Evolutionary conservation across 2,329 filamentous ascomycete genomes (phyloP).

Genomic region (Alternaria metachromatica): DNA sequence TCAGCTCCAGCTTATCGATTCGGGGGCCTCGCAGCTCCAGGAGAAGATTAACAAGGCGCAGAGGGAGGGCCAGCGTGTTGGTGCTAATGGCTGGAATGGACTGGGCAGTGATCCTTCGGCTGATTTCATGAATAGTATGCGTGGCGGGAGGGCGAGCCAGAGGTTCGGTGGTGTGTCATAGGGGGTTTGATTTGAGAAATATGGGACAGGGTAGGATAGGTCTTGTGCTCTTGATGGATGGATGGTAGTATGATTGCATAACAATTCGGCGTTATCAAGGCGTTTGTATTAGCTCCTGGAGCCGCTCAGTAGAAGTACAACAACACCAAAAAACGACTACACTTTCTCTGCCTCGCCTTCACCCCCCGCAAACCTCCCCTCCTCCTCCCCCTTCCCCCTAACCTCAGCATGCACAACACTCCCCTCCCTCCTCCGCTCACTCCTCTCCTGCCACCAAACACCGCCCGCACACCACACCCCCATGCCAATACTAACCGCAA

Average conservation of each 20-base stretch:
- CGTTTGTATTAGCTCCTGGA: background rate
- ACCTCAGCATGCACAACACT: background rate
- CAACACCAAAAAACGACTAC: background rate
- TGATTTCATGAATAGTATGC: conserved; percentile 89
- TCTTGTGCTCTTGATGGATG: background rate
- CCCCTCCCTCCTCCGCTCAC: conserved; percentile 46
- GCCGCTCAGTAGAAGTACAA: background rate
- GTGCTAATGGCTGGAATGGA: conserved; percentile 56
- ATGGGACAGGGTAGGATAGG: background rate
- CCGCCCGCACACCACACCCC: conserved; percentile 65
- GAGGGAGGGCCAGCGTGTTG: conserved; percentile 70
- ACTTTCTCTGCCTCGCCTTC: background rate
- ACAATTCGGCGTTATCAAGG: background rate
- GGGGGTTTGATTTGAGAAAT: background rate
- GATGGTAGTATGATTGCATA: conserved; percentile 1
- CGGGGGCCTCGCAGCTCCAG: conserved; percentile 79
- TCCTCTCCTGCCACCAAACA: conserved; percentile 54
- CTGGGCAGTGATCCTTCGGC: conserved; percentile 77
- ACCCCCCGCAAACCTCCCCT: background rate
- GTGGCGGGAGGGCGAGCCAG: conserved; percentile 59
- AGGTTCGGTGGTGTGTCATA: conserved; percentile 43
- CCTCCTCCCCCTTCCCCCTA: background rate
- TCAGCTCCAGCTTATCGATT: conserved; percentile 92
- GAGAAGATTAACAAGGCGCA: conserved; percentile 83
- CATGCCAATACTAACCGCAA: conserved; percentile 66